A percentile compares a stretch with the other conserved stretches of the same genome.
These are phyloP conservation scores for Castanea mollissima DNA, from an alignment of 306 rosid species.

Conservation along the genomic window DNA sequence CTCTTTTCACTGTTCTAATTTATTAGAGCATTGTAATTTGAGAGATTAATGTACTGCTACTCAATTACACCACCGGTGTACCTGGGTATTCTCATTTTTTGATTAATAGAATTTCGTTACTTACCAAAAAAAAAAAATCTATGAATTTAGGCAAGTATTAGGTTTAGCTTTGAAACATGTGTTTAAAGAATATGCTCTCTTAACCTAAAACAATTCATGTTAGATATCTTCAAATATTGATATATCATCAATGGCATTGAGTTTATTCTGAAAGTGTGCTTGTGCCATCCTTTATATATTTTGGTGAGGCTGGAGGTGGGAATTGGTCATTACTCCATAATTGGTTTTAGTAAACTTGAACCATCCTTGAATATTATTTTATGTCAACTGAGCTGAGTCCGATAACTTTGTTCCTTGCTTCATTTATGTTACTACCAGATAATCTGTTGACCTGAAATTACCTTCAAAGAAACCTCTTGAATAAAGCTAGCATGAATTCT, in stretches of 20 bases:
- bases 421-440: not conserved
- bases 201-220: not conserved
- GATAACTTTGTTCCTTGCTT: not conserved
- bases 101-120: too few species aligned
- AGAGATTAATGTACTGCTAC: too few species aligned
- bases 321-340: not conserved
- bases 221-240: not conserved
- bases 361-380: not conserved
- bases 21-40: too few species aligned
- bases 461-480: not conserved
- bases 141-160: not conserved
- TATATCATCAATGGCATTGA: not conserved
- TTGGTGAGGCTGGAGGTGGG: not conserved
- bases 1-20: too few species aligned
- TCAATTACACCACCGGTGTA: too few species aligned
- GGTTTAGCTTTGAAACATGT: not conserved
- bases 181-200: not conserved
- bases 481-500: not conserved
- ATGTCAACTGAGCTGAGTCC: too few species aligned
- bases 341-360: not conserved
- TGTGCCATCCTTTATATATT: not conserved
- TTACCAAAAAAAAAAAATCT: not conserved
- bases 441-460: not conserved
- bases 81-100: too few species aligned
- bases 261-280: not conserved